These are phyloP conservation scores for Dactylellina sp. DNA, from an alignment of 2,329 filamentous ascomycete species.

Conservation along the genomic window DNA sequence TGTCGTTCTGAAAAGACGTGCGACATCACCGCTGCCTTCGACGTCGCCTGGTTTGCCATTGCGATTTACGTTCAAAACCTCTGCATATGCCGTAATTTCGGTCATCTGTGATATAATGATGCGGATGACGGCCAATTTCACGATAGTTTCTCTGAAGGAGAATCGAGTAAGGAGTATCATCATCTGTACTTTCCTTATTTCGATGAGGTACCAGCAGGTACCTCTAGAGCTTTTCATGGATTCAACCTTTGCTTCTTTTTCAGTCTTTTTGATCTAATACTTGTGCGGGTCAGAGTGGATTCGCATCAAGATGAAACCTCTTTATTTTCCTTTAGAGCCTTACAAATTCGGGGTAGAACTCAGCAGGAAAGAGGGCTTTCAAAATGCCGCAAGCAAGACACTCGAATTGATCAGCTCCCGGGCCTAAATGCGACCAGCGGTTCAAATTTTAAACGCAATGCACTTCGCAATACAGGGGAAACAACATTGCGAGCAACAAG, in stretches of 20 bases:
- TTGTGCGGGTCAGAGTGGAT: slow-evolving; percentile 23
- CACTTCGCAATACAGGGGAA: slow-evolving; percentile 14
- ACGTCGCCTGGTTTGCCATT: not conserved
- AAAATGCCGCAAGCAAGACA: slow-evolving; percentile 52
- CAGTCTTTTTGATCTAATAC: not conserved
- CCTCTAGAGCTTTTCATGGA: slow-evolving; percentile 5
- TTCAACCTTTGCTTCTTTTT: slow-evolving; percentile 2
- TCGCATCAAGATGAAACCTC: slow-evolving; percentile 29
- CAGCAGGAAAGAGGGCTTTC: slow-evolving; percentile 6
- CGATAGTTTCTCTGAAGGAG: slow-evolving; percentile 27
- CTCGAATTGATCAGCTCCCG: not conserved
- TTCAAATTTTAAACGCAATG: slow-evolving; percentile 2
- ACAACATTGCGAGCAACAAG: slow-evolving; percentile 10
- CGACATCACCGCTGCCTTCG: not conserved
- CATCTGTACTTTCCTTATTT: slow-evolving; percentile 28
- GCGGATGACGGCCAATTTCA: slow-evolving; percentile 3
- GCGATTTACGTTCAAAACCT: not conserved
- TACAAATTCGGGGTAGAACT: slow-evolving; percentile 4
- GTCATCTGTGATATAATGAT: not conserved
- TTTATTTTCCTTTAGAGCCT: not conserved
- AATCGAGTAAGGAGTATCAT: slow-evolving; percentile 3
- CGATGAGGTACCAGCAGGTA: slow-evolving; percentile 31
- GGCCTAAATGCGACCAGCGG: not conserved
- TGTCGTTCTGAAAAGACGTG: not conserved
- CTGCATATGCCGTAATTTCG: not conserved